Base-by-base conservation (phyloP, 208 protist species). In the Leptomonas seymouri region DNA sequence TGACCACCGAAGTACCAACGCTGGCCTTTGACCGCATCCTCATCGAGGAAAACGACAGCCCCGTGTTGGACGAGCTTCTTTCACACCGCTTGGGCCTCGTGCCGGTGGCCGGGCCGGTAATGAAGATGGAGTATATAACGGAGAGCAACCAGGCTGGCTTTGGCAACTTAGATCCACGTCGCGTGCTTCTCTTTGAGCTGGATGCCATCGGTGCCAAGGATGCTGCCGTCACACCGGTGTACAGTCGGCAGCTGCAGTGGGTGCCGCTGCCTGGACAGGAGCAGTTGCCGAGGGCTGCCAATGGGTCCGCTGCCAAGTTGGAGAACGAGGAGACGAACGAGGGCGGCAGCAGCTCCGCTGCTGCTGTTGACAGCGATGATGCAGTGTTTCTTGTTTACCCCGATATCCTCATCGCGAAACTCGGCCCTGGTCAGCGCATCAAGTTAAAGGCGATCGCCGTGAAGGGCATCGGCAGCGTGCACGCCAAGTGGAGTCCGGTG, bases 401-500 rank as follows among this genome's bases (percentile, higher is more conserved):
- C 11, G 98, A 99, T 65, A 99, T 99, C 49, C 75, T 99, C 20
- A 87, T 99, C 23, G 95, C 96, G 18, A 99, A 99, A 73, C 74
- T 99, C 41, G 91, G 96, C n/a, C 98, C 98, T 3, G 95, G 97
- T 1, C 98, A 99, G 84, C 80, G 85, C 4, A 78, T 99, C 28
- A 97, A 99, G 72, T 76, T 98, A 34, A 90, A 90, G 49, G 90
- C 81, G 25, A 91, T 97, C 56, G 95, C 91, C n/a, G 84, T 98
- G 16, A 99, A 99, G 74, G 98, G 98, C 20, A 91, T 99, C 58
- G 99, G 98, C 51, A 90, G 87, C 46, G 89, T 91, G 21, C 99
- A 99, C 82, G 94, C 98, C 46, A 99, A 99, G 87, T 99, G 97
- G 96, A 93, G 90, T 15, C 98, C 99, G 0, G 98, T 99, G 31